A percentile compares a stretch with the other conserved stretches of the same genome.
phyloP scores from a whole-genome alignment of 2,329 filamentous ascomycete species.

The Apiospora aurea region DNA sequence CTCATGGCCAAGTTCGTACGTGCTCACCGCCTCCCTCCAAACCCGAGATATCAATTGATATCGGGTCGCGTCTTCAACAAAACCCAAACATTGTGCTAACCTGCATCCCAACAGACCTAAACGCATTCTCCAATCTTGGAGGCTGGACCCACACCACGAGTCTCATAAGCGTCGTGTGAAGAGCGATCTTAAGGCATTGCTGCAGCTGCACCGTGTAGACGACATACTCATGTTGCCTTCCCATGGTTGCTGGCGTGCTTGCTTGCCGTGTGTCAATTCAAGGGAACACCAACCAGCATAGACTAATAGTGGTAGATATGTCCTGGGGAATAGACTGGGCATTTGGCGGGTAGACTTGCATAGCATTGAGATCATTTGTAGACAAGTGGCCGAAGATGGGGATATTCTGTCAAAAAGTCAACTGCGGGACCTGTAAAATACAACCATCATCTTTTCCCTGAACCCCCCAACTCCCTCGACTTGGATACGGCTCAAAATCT shows the following conservation, averaged over 20 bases:
- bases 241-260: conserved; percentile 20
- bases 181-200: conserved; percentile 35
- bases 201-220: conserved; percentile 25
- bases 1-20: conserved; percentile 91
- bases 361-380: conserved; percentile 42
- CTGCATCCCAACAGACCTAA: conserved; percentile 39
- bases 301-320: conserved; percentile 45
- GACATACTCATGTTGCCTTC: conserved; percentile 29
- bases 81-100: background rate
- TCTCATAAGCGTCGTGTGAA: conserved; percentile 37
- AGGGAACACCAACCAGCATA: conserved; percentile 37
- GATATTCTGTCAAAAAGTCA: conserved; percentile 29
- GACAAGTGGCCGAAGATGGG: conserved; percentile 37
- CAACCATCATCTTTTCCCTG: conserved; percentile 31
- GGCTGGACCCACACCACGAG: conserved; percentile 40
- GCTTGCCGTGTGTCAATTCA: conserved; percentile 39
- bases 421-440: conserved; percentile 36
- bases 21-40: conserved; percentile 37
- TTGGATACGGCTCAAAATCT: conserved; percentile 21
- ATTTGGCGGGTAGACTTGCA: conserved; percentile 39
- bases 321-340: conserved; percentile 29
- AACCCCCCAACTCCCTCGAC: background rate
- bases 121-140: conserved; percentile 40
- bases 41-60: background rate
- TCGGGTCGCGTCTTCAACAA: conserved; percentile 22